Percentiles rank a stretch among this genome's conserved stretches.
Conservation (phyloP, 768 basidiomycete species). For the Megacollybia marginata region DNA sequence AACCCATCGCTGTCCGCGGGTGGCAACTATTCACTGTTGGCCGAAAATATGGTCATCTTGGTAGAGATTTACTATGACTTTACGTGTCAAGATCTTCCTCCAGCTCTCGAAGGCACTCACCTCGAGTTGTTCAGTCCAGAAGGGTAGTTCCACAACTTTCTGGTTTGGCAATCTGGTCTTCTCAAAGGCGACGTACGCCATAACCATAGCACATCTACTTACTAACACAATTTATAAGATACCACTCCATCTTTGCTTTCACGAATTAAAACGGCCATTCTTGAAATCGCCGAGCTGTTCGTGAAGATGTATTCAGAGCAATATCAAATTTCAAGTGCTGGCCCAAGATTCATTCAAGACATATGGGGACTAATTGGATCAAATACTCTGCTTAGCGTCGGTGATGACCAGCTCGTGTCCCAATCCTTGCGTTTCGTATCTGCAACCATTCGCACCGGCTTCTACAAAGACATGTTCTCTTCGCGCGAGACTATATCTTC, state of each 20-base stretch:
- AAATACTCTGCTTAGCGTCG: slow-evolving; percentile 57
- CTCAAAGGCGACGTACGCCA: slow-evolving; percentile 61
- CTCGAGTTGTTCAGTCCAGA: slow-evolving; percentile 71
- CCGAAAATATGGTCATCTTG: slow-evolving; percentile 71
- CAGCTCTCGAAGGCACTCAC: slow-evolving; percentile 85
- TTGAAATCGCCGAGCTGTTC: slow-evolving; percentile 88
- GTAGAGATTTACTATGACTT: slow-evolving; percentile 91
- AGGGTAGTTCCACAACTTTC: slow-evolving; percentile 75
- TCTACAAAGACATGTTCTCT: slow-evolving; percentile 77
- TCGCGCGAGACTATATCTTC: slow-evolving; percentile 72
- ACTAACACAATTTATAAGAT: slow-evolving; percentile 34
- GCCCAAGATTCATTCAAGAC: slow-evolving; percentile 70
- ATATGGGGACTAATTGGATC: slow-evolving; percentile 88
- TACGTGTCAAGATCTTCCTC: slow-evolving; percentile 91
- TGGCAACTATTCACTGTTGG: slow-evolving; percentile 43
- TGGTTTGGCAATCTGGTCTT: slow-evolving; percentile 70
- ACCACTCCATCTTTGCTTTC: slow-evolving; percentile 80
- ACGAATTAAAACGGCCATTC: slow-evolving; percentile 79
- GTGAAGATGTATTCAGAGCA: slow-evolving; percentile 80
- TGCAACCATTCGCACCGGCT: slow-evolving; percentile 83
- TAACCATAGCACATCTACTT: not conserved
- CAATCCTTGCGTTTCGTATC: slow-evolving; percentile 89
- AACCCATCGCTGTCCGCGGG: slow-evolving; percentile 26
- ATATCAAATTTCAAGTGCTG: slow-evolving; percentile 52
- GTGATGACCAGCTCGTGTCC: slow-evolving; percentile 86